phyloP scores from a whole-genome alignment of 1,139 yeast species.

The Geotrichum bryndzae region DNA sequence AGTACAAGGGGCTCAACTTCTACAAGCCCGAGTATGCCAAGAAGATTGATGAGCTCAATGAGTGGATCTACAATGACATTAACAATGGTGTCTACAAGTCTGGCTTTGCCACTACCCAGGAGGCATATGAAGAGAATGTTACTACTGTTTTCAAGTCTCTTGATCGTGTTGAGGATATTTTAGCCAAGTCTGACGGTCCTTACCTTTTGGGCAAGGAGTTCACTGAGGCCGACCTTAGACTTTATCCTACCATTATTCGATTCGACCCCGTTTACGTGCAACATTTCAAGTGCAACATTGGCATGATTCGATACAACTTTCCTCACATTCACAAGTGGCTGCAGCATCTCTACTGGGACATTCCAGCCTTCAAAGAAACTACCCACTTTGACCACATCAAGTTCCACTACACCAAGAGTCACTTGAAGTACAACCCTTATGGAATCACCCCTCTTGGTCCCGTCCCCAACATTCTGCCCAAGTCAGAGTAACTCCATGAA shows the following conservation, averaged over 20 bases:
- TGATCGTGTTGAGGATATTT: conserved; percentile 66
- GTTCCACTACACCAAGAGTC: conserved; percentile 78
- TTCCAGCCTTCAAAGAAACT: conserved; percentile 67
- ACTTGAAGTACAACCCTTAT: conserved; percentile 55
- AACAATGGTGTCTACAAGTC: conserved; percentile 93
- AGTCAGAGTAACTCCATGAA: conserved; percentile 4
- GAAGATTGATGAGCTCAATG: conserved; percentile 69
- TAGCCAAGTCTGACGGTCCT: conserved; percentile 44
- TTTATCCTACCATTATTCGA: conserved; percentile 75
- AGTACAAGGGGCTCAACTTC: conserved; percentile 49
- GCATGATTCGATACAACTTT: conserved; percentile 73
- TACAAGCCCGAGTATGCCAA: conserved; percentile 52
- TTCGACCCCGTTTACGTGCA: conserved; percentile 90
- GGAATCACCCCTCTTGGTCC: conserved; percentile 91
- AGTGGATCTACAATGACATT: conserved; percentile 79
- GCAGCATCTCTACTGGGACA: conserved; percentile 78
- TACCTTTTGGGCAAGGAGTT: conserved; percentile 54
- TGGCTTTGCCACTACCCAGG: conserved; percentile 83
- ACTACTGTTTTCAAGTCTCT: conserved; percentile 58
- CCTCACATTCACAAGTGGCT: conserved; percentile 79
- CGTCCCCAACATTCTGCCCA: conserved; percentile 53
- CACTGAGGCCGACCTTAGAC: conserved; percentile 86
- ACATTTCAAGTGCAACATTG: conserved; percentile 88
- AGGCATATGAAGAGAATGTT: conserved; percentile 72
- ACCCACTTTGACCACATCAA: conserved; percentile 72